Evolutionary conservation across 257 asterid species (phyloP), one percentile per base, ranked within the genome.

Genomic region (Misopates orontium): DNA sequence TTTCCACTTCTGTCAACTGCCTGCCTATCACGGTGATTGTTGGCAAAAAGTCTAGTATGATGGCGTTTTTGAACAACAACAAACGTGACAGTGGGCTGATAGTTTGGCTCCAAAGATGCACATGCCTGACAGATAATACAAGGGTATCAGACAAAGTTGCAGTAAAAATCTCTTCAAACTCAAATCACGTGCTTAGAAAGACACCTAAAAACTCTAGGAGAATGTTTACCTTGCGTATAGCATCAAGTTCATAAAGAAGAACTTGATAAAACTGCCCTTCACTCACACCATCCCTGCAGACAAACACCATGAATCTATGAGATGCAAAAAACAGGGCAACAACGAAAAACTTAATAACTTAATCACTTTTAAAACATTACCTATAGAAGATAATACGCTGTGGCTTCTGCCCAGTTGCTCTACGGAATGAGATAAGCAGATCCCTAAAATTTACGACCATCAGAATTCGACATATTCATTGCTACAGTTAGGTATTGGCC

Each of bases 241-340:
- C 98, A 75, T 92, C 97, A 20, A 92, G 97, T 72, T 92, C 98
- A 62, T 78, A 85, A 23, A 92, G 95, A 71, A 92, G 65, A 36
- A 92, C 96, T 78, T 92, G 98, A 64, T 92, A 89, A 71, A 92
- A 92, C 58, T 92, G 98, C 15, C 98, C 98, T 68, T 92, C 98
- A 58, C 98, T 92, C 2, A 92, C 98, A 11, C 98, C 97, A 78
- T 92, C 98, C 73, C 97, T 92, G 74, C 23, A 16, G 19, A 49
- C 21, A 52, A 54, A 60, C 8, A 56, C 58, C 21, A 39, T n/a
- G 36, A 23, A 48, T 6, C 4, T 2, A 39, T 21, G 31, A 52
- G 61, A 67, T 48, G 55, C 17, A 41, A 54, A 49, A 39, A 72
- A 54, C 1, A 31, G 40, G 15, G 48, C 63, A 54, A 17, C 41